These are phyloP conservation scores for Krasilnikovozyma curviuscula DNA, from an alignment of 768 basidiomycete species.

Conservation along the genomic window DNA sequence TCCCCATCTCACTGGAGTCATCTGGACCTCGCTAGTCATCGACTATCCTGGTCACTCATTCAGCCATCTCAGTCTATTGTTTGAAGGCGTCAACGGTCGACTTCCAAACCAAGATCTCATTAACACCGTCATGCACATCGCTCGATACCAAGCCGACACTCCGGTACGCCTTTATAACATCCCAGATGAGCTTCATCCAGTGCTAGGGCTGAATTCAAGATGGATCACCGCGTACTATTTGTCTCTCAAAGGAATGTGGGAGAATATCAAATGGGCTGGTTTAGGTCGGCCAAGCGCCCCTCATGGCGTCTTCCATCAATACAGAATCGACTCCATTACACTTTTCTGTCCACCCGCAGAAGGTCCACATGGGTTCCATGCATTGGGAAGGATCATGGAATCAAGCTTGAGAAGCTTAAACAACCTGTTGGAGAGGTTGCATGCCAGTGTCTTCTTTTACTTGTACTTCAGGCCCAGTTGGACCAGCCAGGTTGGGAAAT, in stretches of 20 bases:
- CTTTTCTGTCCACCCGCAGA: conserved; percentile 66
- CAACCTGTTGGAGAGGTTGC: conserved; percentile 84
- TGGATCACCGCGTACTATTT: neutral
- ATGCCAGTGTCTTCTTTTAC: conserved; percentile 97
- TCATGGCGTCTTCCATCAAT: conserved; percentile 80
- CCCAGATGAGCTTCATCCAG: conserved; percentile 23
- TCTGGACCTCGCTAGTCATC: conserved; percentile 86
- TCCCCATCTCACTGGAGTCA: conserved; percentile 44
- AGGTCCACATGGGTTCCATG: conserved; percentile 89
- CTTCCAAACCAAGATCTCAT: conserved; percentile 89
- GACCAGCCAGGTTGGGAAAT: conserved; percentile 78
- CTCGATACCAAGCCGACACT: conserved; percentile 49
- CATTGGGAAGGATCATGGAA: conserved; percentile 70
- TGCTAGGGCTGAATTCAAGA: neutral
- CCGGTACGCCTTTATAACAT: conserved; percentile 65
- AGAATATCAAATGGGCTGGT: conserved; percentile 55
- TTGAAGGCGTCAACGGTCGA: conserved; percentile 85
- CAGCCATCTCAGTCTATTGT: conserved; percentile 84
- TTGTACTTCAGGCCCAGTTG: conserved; percentile 43
- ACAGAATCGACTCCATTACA: conserved; percentile 84
- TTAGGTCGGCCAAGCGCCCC: conserved; percentile 66
- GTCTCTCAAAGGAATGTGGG: conserved; percentile 13
- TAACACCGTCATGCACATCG: conserved; percentile 57
- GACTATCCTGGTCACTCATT: conserved; percentile 97
- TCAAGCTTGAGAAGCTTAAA: conserved; percentile 75